Conservation (phyloP, 176 grass and related monocot genomes). For the Paspalum notatum region DNA sequence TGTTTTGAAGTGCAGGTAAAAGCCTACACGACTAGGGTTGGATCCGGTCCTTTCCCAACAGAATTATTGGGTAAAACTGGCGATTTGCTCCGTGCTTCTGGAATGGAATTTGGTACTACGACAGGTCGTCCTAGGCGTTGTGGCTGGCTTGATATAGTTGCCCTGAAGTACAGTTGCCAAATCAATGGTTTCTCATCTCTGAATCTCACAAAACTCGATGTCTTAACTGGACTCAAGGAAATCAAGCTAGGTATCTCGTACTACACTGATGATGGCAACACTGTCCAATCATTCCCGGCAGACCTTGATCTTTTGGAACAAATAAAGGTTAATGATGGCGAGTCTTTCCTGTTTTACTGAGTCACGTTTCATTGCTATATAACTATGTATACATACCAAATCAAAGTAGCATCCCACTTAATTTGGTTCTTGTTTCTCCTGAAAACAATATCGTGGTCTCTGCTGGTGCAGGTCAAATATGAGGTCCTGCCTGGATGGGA, state of each 20-base stretch:
- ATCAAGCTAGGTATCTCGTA: slow-evolving; percentile 73
- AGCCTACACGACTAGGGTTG: slow-evolving; percentile 94
- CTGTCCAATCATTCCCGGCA: slow-evolving; percentile 64
- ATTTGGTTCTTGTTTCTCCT: neutral
- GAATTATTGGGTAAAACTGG: slow-evolving; percentile 76
- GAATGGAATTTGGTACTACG: slow-evolving; percentile 94
- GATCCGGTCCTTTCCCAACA: slow-evolving; percentile 89
- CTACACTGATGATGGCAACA: slow-evolving; percentile 45
- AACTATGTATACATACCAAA: neutral
- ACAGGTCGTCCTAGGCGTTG: slow-evolving; percentile 87
- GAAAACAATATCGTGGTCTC: slow-evolving; percentile 25
- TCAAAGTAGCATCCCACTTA: neutral
- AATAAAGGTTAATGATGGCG: slow-evolving; percentile 53
- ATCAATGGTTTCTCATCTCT: slow-evolving; percentile 93
- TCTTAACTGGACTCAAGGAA: slow-evolving; percentile 75
- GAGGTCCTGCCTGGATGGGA: slow-evolving; percentile 85
- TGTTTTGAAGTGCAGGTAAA: slow-evolving; percentile 63
- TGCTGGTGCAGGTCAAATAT: slow-evolving; percentile 74
- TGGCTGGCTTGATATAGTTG: slow-evolving; percentile 93
- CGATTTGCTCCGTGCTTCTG: slow-evolving; percentile 65
- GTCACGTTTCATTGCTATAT: neutral
- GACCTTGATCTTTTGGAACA: slow-evolving; percentile 67
- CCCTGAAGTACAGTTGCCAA: slow-evolving; percentile 78
- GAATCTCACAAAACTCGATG: slow-evolving; percentile 92
- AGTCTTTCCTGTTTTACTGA: neutral